Base-by-base conservation (phyloP, 2,329 filamentous ascomycete species). In the Penicillium rolfsii region DNA sequence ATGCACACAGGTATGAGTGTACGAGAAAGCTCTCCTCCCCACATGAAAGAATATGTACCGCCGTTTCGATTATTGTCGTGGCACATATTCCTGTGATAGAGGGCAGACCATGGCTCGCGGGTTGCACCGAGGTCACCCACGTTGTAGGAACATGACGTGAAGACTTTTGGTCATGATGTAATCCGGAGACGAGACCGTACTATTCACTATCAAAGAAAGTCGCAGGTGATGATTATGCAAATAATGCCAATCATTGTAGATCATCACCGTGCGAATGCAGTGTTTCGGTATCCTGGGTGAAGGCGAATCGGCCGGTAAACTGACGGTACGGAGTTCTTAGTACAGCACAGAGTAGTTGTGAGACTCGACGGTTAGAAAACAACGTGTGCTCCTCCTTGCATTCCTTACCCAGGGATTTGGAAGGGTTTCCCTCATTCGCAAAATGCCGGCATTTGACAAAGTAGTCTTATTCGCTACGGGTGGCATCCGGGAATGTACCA, bases 91-190 rank as follows among this genome's bases (percentile, higher is more conserved):
- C 19, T 53, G 33, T 38, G 50, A 53, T 38, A 16, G 35, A 26
- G 16, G 24, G 14, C 38, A 45, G 40, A 53, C 46, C 58, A 56
- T 55, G 55, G 59, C 43, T 61, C 49, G 50, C 56, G 54, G 55
- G 56, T 52, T 24, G 50, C 33, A 52, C 30, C 22, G 11, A n/a
- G 33, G 54, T 60, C 45, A 60, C 57, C 58, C 58, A 63, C 58
- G 57, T 58, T 60, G 41, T 38, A 26, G 19, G n/a, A 36, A 59
- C 57, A 52, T 59, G 57, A 59, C 57, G 57, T 59, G 57, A 59
- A 59, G 57, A 59, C 57, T 55, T 26, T 41, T 49, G 14, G 49
- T 64, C 52, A 57, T 64, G 62, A 64, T 64, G 62, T 64, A 64
- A 64, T 61, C 3, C 24, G 50, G 9, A 8, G 50, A 50, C 4